phyloP scores from a whole-genome alignment of 192 early-diverging fungal genomes.

The Allomyces macrogynus region DNA sequence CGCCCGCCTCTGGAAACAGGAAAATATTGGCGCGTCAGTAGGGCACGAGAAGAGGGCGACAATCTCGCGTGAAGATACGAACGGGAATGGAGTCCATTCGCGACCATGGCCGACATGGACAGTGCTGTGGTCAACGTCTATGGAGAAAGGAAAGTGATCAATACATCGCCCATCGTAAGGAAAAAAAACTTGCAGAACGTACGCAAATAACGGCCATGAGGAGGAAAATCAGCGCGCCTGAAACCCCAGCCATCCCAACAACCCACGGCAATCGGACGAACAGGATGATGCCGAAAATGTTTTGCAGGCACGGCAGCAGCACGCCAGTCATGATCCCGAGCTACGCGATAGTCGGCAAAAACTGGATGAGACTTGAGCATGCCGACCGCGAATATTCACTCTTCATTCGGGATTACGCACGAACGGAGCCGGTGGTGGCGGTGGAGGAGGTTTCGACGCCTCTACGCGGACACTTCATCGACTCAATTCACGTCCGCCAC shows the following conservation, averaged over 20 bases:
- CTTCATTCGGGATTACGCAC: not conserved
- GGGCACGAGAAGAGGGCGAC: no score
- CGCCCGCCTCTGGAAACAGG: conserved; percentile 1
- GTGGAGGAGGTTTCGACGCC: not conserved
- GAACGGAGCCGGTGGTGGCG: not conserved
- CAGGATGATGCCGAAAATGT: conserved; percentile 13
- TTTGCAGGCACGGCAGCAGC: conserved; percentile 8
- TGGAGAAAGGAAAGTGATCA: not conserved
- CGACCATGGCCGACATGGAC: conserved; percentile 14
- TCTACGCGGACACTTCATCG: no score
- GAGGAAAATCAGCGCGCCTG: conserved; percentile 8
- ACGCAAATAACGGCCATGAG: conserved; percentile 5
- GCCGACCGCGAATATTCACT: not conserved
- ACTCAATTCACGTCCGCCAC: no score
- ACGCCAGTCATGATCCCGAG: conserved; percentile 1
- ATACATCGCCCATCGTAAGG: not conserved
- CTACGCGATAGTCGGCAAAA: not conserved
- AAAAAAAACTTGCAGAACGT: not conserved
- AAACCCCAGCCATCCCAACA: conserved; percentile 13
- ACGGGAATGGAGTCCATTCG: conserved; percentile 7
- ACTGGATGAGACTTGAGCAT: not conserved
- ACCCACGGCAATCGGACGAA: conserved; percentile 15
- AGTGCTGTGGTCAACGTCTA: conserved; percentile 13
- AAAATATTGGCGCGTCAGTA: no score
- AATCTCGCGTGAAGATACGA: no score